A percentile compares a stretch with the other conserved stretches of the same genome.
These are phyloP conservation scores for Fremontodendron californicum DNA, from an alignment of 345 rosid species.

Conservation along the genomic window DNA sequence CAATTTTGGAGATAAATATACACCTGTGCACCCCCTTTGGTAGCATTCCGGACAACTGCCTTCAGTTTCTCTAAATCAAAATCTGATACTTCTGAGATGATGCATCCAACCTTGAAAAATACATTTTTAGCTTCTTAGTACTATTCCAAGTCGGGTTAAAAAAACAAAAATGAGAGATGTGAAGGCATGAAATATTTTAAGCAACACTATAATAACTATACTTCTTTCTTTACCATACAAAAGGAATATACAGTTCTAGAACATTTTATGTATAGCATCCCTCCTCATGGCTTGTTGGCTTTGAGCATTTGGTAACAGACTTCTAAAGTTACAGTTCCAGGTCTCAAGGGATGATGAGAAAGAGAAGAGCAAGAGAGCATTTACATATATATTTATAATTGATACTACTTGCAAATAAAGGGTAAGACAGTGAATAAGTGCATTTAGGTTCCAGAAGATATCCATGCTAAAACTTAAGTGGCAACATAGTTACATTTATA, in stretches of 20 bases:
- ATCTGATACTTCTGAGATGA: constrained; percentile 47
- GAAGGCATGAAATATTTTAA: not conserved
- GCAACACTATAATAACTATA: not conserved
- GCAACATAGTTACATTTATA: not conserved
- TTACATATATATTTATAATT: not conserved
- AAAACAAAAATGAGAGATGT: not conserved
- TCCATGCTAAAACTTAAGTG: not conserved
- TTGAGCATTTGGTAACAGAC: not conserved
- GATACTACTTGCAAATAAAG: not conserved
- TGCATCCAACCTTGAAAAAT: constrained; percentile 56
- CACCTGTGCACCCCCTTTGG: constrained; percentile 47
- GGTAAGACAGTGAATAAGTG: not conserved
- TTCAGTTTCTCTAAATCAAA: constrained; percentile 45
- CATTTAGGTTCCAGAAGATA: not conserved
- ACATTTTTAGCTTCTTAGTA: constrained; percentile 7
- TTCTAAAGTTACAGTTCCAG: not conserved
- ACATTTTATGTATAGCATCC: not conserved
- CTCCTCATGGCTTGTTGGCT: not conserved
- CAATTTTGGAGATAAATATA: constrained; percentile 10
- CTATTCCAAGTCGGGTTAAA: not conserved
- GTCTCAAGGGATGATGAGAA: not conserved
- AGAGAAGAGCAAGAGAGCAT: not conserved
- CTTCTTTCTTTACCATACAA: not conserved
- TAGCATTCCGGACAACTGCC: constrained; percentile 32
- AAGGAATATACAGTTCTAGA: not conserved